These are phyloP conservation scores for Lepidium aucheri DNA, from an alignment of 345 rosid genomes.

Conservation along the genomic window DNA sequence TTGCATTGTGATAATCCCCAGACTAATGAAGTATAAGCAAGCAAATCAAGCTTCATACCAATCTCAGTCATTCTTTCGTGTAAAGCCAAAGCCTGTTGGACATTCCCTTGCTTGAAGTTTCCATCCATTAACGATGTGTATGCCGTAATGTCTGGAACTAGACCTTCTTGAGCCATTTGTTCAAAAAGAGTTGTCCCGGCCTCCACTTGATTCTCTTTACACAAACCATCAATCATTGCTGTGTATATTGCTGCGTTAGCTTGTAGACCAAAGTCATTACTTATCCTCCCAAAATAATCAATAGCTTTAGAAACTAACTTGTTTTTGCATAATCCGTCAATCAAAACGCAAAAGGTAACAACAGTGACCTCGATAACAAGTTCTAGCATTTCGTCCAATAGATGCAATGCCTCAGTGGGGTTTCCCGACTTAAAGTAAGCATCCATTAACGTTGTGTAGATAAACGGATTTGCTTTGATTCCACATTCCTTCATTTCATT, in stretches of 20 bases:
- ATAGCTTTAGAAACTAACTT: slow-evolving; percentile 48
- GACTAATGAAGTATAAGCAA: slow-evolving; percentile 57
- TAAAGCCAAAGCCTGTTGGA: slow-evolving; percentile 44
- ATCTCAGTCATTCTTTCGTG: slow-evolving; percentile 42
- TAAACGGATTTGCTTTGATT: slow-evolving; percentile 36
- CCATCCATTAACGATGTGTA: slow-evolving; percentile 66
- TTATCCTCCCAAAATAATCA: slow-evolving; percentile 40
- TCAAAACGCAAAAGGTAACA: slow-evolving; percentile 57
- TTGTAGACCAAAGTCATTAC: slow-evolving; percentile 34
- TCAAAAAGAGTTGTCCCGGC: slow-evolving; percentile 42
- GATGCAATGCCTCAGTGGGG: slow-evolving; percentile 35
- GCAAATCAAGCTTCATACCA: slow-evolving; percentile 58
- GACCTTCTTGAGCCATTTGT: slow-evolving; percentile 38
- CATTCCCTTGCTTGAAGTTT: slow-evolving; percentile 46
- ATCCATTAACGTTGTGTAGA: slow-evolving; percentile 55
- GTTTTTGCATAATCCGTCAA: slow-evolving; percentile 68
- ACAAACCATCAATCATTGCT: slow-evolving; percentile 62
- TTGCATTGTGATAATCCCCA: slow-evolving; percentile 54
- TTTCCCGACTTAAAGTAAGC: slow-evolving; percentile 55
- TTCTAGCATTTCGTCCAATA: slow-evolving; percentile 42
- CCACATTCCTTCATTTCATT: slow-evolving; percentile 47
- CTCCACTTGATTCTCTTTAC: slow-evolving; percentile 49
- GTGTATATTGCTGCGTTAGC: slow-evolving; percentile 60
- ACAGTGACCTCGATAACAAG: slow-evolving; percentile 44
- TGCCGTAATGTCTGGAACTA: slow-evolving; percentile 45